phyloP scores from a whole-genome alignment of 2,329 filamentous ascomycete species.

The Geoglossum cookeanum region DNA sequence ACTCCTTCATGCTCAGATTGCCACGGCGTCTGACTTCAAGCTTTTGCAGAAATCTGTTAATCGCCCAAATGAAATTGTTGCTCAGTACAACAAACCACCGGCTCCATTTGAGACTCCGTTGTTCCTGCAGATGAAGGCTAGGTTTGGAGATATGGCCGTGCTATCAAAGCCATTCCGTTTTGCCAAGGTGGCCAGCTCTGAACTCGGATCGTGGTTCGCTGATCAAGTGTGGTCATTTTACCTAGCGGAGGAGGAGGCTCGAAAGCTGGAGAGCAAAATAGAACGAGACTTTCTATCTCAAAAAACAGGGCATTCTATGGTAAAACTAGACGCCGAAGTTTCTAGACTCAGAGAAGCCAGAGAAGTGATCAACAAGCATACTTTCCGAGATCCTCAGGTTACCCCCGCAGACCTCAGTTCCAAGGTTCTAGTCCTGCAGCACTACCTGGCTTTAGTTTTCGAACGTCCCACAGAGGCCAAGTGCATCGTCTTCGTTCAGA shows the following conservation, averaged over 20 bases:
- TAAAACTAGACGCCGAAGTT: conserved; percentile 33
- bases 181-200: conserved; percentile 37
- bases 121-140: conserved; percentile 33
- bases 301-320: conserved; percentile 13
- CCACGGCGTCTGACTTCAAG: conserved; percentile 46
- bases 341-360: conserved; percentile 38
- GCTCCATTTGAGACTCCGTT: conserved; percentile 44
- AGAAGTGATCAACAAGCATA: conserved; percentile 25
- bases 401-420: conserved; percentile 36
- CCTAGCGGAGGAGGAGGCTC: conserved; percentile 41
- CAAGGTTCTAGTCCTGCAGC: conserved; percentile 48
- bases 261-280: conserved; percentile 39
- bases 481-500: conserved; percentile 77
- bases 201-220: conserved; percentile 68
- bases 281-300: conserved; percentile 23
- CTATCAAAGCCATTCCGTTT: conserved; percentile 40
- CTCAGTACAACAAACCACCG: conserved; percentile 34
- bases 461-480: conserved; percentile 34
- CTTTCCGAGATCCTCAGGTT: conserved; percentile 14
- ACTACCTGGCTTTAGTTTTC: conserved; percentile 45
- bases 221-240: conserved; percentile 63
- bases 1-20: conserved; percentile 64
- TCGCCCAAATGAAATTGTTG: conserved; percentile 38
- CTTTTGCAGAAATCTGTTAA: conserved; percentile 39
- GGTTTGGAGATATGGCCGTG: conserved; percentile 31